These are phyloP conservation scores for Xanthoceras sorbifolium DNA, from an alignment of 345 rosid species.

Conservation along the genomic window DNA sequence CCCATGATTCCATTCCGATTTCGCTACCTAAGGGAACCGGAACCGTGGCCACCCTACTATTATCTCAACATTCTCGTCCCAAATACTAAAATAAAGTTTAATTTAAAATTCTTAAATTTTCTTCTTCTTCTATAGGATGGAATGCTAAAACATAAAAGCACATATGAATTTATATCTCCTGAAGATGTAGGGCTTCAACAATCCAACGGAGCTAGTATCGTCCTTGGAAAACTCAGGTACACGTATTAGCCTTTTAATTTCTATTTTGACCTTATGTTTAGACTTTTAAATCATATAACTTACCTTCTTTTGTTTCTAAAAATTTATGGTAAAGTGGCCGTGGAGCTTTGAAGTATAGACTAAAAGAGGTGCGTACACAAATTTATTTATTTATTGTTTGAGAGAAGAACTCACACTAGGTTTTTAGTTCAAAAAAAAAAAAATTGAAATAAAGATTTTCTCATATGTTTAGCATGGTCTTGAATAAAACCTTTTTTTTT, in stretches of 20 bases:
- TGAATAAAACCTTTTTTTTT: too few relatives aligned
- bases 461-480: too few relatives aligned
- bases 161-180: conserved; percentile 87
- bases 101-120: too few relatives aligned
- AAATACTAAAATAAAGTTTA: too few relatives aligned
- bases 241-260: neutral
- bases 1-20: too few relatives aligned
- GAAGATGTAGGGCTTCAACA: conserved; percentile 92
- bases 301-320: conserved; percentile 10
- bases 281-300: neutral
- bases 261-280: neutral
- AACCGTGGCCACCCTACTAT: too few relatives aligned
- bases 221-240: conserved; percentile 95
- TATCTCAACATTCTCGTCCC: too few relatives aligned
- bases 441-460: too few relatives aligned
- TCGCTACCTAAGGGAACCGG: too few relatives aligned
- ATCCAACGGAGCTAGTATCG: conserved; percentile 81
- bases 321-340: conserved; percentile 68
- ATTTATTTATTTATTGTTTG: neutral
- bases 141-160: conserved; percentile 89
- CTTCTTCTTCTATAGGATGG: conserved; percentile 64
- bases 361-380: conserved; percentile 76
- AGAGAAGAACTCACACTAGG: conserved; percentile 4
- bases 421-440: too few relatives aligned
- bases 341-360: conserved; percentile 76